phyloP scores from a whole-genome alignment of 306 rosid genomes.

The Trichosanthes truncata region DNA sequence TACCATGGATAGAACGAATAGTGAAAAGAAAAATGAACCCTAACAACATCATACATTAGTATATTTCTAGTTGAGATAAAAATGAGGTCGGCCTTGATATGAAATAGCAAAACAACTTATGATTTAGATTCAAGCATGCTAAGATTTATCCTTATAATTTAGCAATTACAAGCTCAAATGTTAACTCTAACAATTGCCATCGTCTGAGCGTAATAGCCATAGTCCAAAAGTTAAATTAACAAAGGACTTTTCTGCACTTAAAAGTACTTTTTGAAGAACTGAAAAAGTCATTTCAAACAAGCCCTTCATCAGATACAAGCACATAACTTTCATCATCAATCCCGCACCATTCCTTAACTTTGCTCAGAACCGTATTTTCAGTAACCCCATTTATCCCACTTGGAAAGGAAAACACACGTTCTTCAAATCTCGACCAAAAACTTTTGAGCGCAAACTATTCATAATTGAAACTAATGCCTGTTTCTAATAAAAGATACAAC shows the following conservation, averaged over 20 bases:
- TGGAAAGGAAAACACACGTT: background rate
- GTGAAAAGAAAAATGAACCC: background rate
- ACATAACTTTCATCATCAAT: slow-evolving; percentile 71
- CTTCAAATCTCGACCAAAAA: background rate
- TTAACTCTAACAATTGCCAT: background rate
- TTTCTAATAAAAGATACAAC: background rate
- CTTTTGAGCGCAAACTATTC: background rate
- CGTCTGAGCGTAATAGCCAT: background rate
- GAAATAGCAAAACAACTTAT: background rate
- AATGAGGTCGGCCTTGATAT: background rate
- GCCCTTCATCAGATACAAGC: slow-evolving; percentile 64
- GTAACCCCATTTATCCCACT: slow-evolving; percentile 27
- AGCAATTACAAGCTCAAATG: background rate
- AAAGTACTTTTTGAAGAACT: too few species aligned
- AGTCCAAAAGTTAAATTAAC: background rate
- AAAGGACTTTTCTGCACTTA: slow-evolving; percentile 55
- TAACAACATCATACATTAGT: background rate
- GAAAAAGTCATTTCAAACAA: too few species aligned
- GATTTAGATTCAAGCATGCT: background rate
- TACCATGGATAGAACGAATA: background rate
- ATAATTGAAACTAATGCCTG: background rate
- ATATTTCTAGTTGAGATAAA: background rate
- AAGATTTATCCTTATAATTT: background rate
- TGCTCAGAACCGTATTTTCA: slow-evolving; percentile 47
- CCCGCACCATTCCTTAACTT: slow-evolving; percentile 74